Conservation (phyloP, 2,329 filamentous ascomycete genomes). For the Conoideocrella luteorostrata region DNA sequence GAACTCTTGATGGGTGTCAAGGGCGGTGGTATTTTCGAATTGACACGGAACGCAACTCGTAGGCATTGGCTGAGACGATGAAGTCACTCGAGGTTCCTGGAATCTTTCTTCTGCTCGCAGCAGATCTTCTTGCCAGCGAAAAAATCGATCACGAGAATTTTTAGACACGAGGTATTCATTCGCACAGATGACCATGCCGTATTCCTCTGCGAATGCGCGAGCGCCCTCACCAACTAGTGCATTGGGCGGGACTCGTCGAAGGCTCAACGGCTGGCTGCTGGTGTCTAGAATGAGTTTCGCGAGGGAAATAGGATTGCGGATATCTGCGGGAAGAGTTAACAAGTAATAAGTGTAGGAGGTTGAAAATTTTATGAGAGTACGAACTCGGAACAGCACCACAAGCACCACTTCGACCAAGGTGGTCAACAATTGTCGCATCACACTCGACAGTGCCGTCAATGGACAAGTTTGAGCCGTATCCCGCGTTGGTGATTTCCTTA, state of each 20-base stretch:
- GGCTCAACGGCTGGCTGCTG: conserved; percentile 68
- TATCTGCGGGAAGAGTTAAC: conserved; percentile 45
- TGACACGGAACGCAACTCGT: conserved; percentile 21
- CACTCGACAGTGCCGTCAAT: conserved; percentile 90
- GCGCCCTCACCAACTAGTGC: conserved; percentile 83
- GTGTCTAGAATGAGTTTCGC: conserved; percentile 77
- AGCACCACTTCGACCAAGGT: conserved; percentile 83
- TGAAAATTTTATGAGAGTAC: conserved; percentile 26
- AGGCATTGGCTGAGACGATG: conserved; percentile 11
- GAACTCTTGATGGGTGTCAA: conserved; percentile 19
- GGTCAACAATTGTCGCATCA: conserved; percentile 89
- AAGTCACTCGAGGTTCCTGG: conserved; percentile 18
- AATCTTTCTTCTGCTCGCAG: conserved; percentile 48
- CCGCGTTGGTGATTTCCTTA: conserved; percentile 91
- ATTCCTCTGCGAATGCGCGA: conserved; percentile 74
- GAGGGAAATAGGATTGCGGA: conserved; percentile 87
- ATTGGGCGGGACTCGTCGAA: conserved; percentile 87
- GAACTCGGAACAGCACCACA: conserved; percentile 85
- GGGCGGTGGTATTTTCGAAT: conserved; percentile 25
- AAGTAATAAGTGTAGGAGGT: too few relatives aligned
- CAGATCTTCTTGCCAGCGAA: conserved; percentile 72
- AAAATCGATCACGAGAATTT: conserved; percentile 70
- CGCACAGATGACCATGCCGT: conserved; percentile 66
- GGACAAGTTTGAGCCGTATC: conserved; percentile 89
- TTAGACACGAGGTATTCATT: conserved; percentile 75